phyloP scores from a whole-genome alignment of 2,329 filamentous ascomycete genomes.

The Leptosphaerulina australis region DNA sequence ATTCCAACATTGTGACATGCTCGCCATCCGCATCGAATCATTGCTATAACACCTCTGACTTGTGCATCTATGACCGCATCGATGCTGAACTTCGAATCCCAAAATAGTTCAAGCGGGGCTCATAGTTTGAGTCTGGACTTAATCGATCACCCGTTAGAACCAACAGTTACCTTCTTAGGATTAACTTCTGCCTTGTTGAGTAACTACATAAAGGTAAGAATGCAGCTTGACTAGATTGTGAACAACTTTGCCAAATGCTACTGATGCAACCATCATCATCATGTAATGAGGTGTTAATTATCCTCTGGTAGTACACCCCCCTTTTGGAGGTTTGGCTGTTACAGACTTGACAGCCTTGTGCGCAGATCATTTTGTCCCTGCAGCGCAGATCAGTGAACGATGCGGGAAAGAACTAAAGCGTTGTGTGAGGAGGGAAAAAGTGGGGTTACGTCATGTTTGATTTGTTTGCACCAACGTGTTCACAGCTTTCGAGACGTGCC shows the following conservation, averaged over 20 bases:
- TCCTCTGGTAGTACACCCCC: not conserved
- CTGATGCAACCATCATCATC: conserved; percentile 7
- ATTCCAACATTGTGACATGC: no score
- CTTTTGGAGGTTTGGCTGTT: conserved; percentile 8
- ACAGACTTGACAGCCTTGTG: conserved; percentile 1
- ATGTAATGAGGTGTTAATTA: not conserved
- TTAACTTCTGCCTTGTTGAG: no score
- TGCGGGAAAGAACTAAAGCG: not conserved
- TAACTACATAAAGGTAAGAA: no score
- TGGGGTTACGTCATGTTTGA: not conserved
- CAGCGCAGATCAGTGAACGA: conserved; percentile 8
- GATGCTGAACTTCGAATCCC: no score
- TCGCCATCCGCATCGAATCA: no score
- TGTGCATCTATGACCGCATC: not conserved
- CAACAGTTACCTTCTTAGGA: no score
- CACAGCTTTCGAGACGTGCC: not conserved
- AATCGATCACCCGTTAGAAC: no score
- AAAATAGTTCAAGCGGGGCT: no score
- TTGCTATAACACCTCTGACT: not conserved
- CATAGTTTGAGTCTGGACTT: no score
- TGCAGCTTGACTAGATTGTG: no score
- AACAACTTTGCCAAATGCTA: not conserved
- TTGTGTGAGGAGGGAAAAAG: not conserved
- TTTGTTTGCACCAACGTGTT: conserved; percentile 9
- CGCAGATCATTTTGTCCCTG: conserved; percentile 15